phyloP scores from a whole-genome alignment of 352 stramenopile genomes.

The Pythium brachiatum region DNA sequence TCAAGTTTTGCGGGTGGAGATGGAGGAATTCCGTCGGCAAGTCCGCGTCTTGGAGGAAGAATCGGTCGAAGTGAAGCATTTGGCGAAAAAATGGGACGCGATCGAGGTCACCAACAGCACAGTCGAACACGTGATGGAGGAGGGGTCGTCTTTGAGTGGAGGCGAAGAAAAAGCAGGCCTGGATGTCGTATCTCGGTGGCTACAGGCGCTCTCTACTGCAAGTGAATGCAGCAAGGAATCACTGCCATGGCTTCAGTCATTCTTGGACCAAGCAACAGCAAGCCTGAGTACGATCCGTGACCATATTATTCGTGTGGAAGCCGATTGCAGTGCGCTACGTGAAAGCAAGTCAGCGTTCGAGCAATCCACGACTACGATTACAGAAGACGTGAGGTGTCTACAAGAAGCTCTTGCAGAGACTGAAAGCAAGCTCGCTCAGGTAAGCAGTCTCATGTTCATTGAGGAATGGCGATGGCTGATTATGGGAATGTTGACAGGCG shows the following conservation, averaged over 20 bases:
- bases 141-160: neutral
- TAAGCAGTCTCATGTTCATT: neutral
- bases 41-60: neutral
- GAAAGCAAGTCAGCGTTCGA: conserved; percentile 10
- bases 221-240: neutral
- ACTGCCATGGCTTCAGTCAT: conserved; percentile 4
- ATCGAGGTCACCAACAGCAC: neutral
- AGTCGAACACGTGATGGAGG: neutral
- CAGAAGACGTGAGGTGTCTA: conserved; percentile 1
- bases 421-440: conserved; percentile 11
- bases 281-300: neutral
- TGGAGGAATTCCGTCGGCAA: neutral
- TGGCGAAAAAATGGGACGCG: neutral
- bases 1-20: neutral
- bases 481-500: neutral
- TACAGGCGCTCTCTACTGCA: neutral
- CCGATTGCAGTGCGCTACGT: neutral
- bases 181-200: neutral
- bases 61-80: neutral
- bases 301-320: neutral
- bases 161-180: neutral
- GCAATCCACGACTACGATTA: neutral
- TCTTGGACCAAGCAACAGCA: neutral
- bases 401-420: conserved; percentile 19
- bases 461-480: neutral